Conservation (phyloP, 2,329 filamentous ascomycete species). For the Beauveria rudraprayagi region DNA sequence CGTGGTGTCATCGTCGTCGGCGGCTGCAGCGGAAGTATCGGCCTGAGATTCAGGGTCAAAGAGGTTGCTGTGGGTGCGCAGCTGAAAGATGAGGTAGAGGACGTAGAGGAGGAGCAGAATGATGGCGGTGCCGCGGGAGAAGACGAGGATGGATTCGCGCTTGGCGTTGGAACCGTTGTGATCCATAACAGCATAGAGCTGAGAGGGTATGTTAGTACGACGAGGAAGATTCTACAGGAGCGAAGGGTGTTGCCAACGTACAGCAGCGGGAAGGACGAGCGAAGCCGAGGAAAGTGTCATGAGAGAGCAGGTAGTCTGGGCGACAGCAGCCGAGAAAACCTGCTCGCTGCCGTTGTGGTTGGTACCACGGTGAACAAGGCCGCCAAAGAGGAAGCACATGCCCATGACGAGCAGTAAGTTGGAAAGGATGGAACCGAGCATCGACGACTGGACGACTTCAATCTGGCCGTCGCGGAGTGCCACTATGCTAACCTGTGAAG, state of each 20-base stretch:
- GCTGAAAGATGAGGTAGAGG: conserved; percentile 71
- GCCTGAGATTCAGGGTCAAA: conserved; percentile 49
- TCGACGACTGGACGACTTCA: conserved; percentile 93
- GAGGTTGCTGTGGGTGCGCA: conserved; percentile 63
- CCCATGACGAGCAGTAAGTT: conserved; percentile 84
- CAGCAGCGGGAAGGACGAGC: conserved; percentile 68
- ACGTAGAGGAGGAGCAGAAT: conserved; percentile 69
- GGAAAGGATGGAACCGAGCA: conserved; percentile 92
- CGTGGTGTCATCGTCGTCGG: conserved; percentile 35
- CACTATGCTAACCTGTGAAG: conserved; percentile 75
- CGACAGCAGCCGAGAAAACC: conserved; percentile 65
- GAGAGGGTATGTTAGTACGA: not conserved
- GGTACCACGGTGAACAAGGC: conserved; percentile 51
- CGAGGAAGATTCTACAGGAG: too few species aligned
- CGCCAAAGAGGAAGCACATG: conserved; percentile 72
- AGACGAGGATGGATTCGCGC: conserved; percentile 52
- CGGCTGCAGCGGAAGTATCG: conserved; percentile 16
- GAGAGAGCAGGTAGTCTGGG: conserved; percentile 66
- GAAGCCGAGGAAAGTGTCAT: conserved; percentile 72
- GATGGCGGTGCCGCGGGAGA: conserved; percentile 69
- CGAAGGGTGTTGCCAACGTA: conserved; percentile 23
- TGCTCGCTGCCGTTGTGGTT: conserved; percentile 58
- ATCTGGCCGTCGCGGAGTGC: conserved; percentile 80
- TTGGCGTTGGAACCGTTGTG: conserved; percentile 34
- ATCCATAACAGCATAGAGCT: conserved; percentile 60